These are phyloP conservation scores for Saccharomycopsis selenospora DNA, from an alignment of 805 yeast genomes.

Conservation along the genomic window DNA sequence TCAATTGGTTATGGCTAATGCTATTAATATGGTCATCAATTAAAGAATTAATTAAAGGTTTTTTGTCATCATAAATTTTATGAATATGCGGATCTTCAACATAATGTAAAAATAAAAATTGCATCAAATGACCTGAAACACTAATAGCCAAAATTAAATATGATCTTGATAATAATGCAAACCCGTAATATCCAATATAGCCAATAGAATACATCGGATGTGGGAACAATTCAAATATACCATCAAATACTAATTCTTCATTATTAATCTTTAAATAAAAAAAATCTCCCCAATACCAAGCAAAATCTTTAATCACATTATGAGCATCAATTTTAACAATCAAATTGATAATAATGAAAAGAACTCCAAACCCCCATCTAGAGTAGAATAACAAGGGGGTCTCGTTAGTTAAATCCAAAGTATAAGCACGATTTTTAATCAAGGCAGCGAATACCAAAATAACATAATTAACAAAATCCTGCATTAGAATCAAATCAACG, in stretches of 20 bases:
- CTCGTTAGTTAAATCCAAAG: constrained; percentile 34
- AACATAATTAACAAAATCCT: constrained; percentile 71
- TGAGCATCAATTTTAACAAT: constrained; percentile 89
- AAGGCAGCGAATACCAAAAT: constrained; percentile 46
- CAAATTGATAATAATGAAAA: constrained; percentile 60
- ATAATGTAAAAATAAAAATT: constrained; percentile 62
- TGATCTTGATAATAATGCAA: constrained; percentile 68
- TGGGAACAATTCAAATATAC: constrained; percentile 83
- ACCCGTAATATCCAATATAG: constrained; percentile 79
- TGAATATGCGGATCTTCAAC: constrained; percentile 87
- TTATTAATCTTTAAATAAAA: constrained; percentile 68
- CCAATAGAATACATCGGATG: constrained; percentile 93
- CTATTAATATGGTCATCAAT: constrained; percentile 32
- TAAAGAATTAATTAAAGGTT: background rate
- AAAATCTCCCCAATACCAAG: constrained; percentile 96
- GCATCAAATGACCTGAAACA: constrained; percentile 66
- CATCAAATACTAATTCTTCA: constrained; percentile 69
- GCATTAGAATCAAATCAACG: constrained; percentile 78
- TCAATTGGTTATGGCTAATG: constrained; percentile 35
- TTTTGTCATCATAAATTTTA: constrained; percentile 50
- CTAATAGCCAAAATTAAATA: constrained; percentile 65
- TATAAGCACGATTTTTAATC: constrained; percentile 26
- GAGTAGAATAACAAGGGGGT: constrained; percentile 36
- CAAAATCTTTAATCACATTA: constrained; percentile 80
- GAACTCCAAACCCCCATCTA: constrained; percentile 52